Base-by-base conservation (phyloP, 441 rosid species). In the Cnidoscolus chayamansa region DNA sequence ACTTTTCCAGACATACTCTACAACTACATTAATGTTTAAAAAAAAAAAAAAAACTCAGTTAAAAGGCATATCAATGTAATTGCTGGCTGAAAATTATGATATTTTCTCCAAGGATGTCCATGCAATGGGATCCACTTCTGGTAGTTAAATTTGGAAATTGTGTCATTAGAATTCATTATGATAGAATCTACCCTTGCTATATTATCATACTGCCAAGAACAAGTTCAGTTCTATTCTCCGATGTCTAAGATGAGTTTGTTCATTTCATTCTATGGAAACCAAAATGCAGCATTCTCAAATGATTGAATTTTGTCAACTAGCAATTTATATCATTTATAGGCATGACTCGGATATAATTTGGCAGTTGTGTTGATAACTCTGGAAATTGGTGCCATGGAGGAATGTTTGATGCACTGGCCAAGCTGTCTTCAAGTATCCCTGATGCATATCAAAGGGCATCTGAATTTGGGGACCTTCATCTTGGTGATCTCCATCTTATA, bases 341-440 rank as follows among this genome's bases (percentile, higher is more conserved):
- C 11, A 31, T 67, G 54, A 60, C 57, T 63, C 43, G 3, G 16
- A 63, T 43, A 35, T 53, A 64, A 59, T 69, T 75, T 76, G 78
- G 82, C 86, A 91, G 97, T 74, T 94, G 90, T 75, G 85, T 91
- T 60, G 97, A 94, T 72, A 81, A 87, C 82, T 94, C 97, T 74
- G 96, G 97, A 78, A 85, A 79, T 61, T 94, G 98, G 98, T 96
- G 98, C 37, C 90, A 80, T 70, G 96, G 97, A 72, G 96, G 98
- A 78, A 86, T 91, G 92, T 90, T 94, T 74, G 81, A 86, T 81
- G 90, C 93, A 15, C 76, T 94, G 71, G 82, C 81, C 54, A 87
- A 82, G 72, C 82, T 91, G 69, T 91, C 95, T 56, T 54, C 71
- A 64, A 74, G 69, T 67, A 76, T 91, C 74, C 84, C 87, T 17